Evolutionary conservation across 2,329 filamentous ascomycete genomes (phyloP).

Genomic region (Coccinonectria pachysandricola): DNA sequence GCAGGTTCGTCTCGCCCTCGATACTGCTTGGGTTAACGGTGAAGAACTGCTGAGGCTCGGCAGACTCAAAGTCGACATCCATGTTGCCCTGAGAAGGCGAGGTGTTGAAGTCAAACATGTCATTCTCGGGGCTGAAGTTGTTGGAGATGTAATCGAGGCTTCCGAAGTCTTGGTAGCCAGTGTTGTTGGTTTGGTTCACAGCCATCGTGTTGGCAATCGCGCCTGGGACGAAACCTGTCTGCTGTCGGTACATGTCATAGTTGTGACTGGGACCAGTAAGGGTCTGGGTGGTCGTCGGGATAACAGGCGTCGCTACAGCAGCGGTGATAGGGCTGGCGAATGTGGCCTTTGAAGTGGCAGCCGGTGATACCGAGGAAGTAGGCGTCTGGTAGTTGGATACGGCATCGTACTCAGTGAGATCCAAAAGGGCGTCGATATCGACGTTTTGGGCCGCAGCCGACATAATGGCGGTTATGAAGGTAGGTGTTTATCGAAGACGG

Average conservation of each 20-base stretch:
- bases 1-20: constrained; percentile 37
- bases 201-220: constrained; percentile 72
- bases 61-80: constrained; percentile 48
- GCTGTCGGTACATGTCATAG: constrained; percentile 91
- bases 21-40: constrained; percentile 66
- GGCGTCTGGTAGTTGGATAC: constrained; percentile 48
- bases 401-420: constrained; percentile 53
- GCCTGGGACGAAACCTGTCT: constrained; percentile 83
- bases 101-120: constrained; percentile 64
- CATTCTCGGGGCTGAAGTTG: constrained; percentile 50
- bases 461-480: constrained; percentile 25
- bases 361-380: constrained; percentile 39
- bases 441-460: constrained; percentile 34
- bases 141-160: constrained; percentile 42
- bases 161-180: constrained; percentile 41
- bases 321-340: constrained; percentile 42
- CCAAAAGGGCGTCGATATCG: constrained; percentile 48
- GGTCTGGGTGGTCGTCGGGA: constrained; percentile 47
- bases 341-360: constrained; percentile 40
- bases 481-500: constrained; percentile 2
- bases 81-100: constrained; percentile 51
- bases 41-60: constrained; percentile 51
- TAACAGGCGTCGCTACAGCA: constrained; percentile 43
- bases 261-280: constrained; percentile 82
- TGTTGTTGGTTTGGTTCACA: constrained; percentile 54